Evolutionary conservation across 345 rosid genomes (phyloP), one percentile per base, ranked within the genome.

Genomic region (Eucalyptus regnans): DNA sequence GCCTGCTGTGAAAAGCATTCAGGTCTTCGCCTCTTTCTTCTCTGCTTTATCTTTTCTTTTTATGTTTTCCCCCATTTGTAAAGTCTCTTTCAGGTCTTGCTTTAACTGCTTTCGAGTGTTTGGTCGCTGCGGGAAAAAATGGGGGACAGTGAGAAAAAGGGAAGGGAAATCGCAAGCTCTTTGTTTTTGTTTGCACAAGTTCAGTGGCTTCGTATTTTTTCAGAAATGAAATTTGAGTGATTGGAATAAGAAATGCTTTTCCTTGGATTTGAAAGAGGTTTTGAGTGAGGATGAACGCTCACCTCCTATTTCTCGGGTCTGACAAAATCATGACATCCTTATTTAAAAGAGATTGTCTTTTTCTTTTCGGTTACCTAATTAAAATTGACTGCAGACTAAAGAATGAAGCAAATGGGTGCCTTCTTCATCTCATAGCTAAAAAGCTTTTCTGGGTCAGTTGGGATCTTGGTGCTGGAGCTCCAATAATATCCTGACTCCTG

Each of bases 1-100:
- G 92, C 93, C 97, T 31, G 92, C 97, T 84, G 95, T 95, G 60
- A 94, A 97, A 87, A 95, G 93, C 96, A 96, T 98, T 91, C 89
- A 96, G 99, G 98, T 94, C 52, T 60, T 33, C 56, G 18, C 79
- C 60, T 12, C 20, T 88, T 80, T 76, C 41, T 89, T n/a, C 84
- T 86, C 66, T 76, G 71, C 86, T 87, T 52, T 68, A 50, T 81
- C 86, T 83, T n/a, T 50, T 8, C 33, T 22, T 87, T 43, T 44
- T 41, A 1, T 9, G 29, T 9, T 87, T 27, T 52, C 25, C 48
- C 44, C 14, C 60, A 14, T 71, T 76, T 37, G 27, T 76, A 76
- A 76, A 76, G 83, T 37, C 83, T 76, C 83, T 76, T 37, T 76
- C 48, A 76, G 48, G 48, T 37, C 83, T 9, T 20, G 48, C 83